phyloP scores from a whole-genome alignment of 805 yeast species.

The Candida methanosorbosa region DNA sequence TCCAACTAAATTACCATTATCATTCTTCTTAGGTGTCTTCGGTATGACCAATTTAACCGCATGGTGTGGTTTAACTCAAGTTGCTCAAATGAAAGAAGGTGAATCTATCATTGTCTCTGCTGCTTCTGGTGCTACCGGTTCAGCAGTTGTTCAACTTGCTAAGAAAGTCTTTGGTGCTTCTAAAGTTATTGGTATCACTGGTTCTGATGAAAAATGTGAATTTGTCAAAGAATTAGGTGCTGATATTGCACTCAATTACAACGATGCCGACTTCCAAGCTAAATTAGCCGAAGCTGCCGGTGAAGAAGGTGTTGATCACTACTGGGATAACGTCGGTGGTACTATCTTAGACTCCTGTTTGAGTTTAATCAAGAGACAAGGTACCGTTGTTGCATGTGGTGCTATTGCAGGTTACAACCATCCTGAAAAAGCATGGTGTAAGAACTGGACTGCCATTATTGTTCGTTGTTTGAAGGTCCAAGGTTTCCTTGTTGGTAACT shows the following conservation, averaged over 20 bases:
- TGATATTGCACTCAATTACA: slow-evolving; percentile 46
- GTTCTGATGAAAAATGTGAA: slow-evolving; percentile 45
- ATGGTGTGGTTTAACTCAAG: slow-evolving; percentile 41
- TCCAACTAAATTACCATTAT: slow-evolving; percentile 24
- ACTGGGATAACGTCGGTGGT: slow-evolving; percentile 62
- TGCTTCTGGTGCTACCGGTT: slow-evolving; percentile 73
- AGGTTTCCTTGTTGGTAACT: slow-evolving; percentile 48
- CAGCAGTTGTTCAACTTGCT: slow-evolving; percentile 48
- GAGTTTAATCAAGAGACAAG: slow-evolving; percentile 27
- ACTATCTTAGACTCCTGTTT: slow-evolving; percentile 39
- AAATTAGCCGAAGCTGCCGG: slow-evolving; percentile 33
- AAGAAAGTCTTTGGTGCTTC: slow-evolving; percentile 41
- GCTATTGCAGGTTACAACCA: slow-evolving; percentile 52
- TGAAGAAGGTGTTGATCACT: slow-evolving; percentile 40
- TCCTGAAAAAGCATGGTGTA: slow-evolving; percentile 24
- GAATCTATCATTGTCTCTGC: slow-evolving; percentile 50
- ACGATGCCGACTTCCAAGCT: slow-evolving; percentile 27
- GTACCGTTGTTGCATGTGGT: slow-evolving; percentile 53
- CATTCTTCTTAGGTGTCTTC: slow-evolving; percentile 36
- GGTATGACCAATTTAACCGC: slow-evolving; percentile 60
- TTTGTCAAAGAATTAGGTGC: slow-evolving; percentile 48
- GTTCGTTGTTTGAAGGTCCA: slow-evolving; percentile 40
- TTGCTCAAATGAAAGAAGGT: slow-evolving; percentile 36
- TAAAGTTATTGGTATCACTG: slow-evolving; percentile 54
- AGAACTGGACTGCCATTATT: slow-evolving; percentile 34